Percentiles rank a stretch among this genome's conserved stretches.
phyloP scores from a whole-genome alignment of 208 protist genomes.

The Trypanosoma brucei region DNA sequence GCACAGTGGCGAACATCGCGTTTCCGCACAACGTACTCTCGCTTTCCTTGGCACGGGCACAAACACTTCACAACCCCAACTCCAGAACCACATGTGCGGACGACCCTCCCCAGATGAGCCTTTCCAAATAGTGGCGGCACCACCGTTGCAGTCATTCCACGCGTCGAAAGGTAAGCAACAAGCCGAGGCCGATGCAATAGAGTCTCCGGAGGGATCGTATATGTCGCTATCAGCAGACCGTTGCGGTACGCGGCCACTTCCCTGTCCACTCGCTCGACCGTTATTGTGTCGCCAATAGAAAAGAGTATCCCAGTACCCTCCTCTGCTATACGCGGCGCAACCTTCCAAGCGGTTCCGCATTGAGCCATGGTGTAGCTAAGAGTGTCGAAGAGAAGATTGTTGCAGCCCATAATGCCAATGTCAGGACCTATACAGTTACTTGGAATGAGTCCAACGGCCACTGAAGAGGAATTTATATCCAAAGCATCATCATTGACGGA shows the following conservation, averaged over 20 bases:
- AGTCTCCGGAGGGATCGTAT: neutral
- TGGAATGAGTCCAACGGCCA: slow-evolving; percentile 62
- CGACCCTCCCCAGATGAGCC: slow-evolving; percentile 62
- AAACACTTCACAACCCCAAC: slow-evolving; percentile 69
- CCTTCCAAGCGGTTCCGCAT: slow-evolving; percentile 32
- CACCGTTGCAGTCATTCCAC: slow-evolving; percentile 59
- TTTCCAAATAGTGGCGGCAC: slow-evolving; percentile 73
- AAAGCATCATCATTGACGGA: slow-evolving; percentile 42
- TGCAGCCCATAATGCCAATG: slow-evolving; percentile 13
- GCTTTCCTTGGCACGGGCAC: slow-evolving; percentile 16
- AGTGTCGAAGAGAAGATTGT: slow-evolving; percentile 22
- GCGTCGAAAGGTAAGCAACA: slow-evolving; percentile 61
- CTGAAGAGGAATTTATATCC: slow-evolving; percentile 43
- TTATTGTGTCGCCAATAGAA: slow-evolving; percentile 78
- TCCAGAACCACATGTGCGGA: slow-evolving; percentile 44
- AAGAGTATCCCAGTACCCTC: slow-evolving; percentile 48
- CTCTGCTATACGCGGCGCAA: slow-evolving; percentile 33
- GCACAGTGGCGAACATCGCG: slow-evolving; percentile 78
- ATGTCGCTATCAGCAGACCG: slow-evolving; percentile 31
- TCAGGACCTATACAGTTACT: slow-evolving; percentile 26
- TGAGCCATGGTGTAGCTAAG: slow-evolving; percentile 2
- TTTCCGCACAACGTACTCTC: slow-evolving; percentile 43
- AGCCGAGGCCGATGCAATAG: slow-evolving; percentile 30
- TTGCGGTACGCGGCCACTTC: slow-evolving; percentile 47
- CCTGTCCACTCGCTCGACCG: slow-evolving; percentile 28